These are phyloP conservation scores for Cladochytrium tenue DNA, from an alignment of 371 early-diverging fungal genomes.

Conservation along the genomic window DNA sequence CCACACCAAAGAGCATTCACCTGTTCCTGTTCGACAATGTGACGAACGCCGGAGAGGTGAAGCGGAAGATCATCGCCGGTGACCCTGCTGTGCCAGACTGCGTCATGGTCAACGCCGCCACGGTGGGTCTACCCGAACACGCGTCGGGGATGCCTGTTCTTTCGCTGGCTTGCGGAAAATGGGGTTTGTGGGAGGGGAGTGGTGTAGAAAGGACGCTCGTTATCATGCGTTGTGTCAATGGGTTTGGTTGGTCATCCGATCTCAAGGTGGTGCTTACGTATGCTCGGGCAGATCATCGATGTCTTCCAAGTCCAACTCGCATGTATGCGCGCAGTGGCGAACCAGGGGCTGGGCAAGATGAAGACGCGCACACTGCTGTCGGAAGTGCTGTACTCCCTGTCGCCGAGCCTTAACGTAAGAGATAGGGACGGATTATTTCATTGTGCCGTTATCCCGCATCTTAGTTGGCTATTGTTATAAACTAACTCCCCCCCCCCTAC, in stretches of 20 bases:
- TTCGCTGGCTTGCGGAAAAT: no score
- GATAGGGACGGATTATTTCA: neutral
- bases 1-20: no score
- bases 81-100: conserved; percentile 26
- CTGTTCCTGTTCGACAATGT: conserved; percentile 22
- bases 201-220: no score
- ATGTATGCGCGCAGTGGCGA: conserved; percentile 24
- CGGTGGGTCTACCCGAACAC: no score
- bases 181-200: no score
- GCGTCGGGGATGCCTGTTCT: no score
- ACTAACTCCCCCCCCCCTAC: neutral
- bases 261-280: no score
- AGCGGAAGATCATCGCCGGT: conserved; percentile 23
- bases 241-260: no score
- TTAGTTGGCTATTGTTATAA: conserved; percentile 1
- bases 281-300: conserved; percentile 25
- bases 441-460: neutral
- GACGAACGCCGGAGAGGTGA: conserved; percentile 22
- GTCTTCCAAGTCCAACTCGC: conserved; percentile 34
- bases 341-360: conserved; percentile 26
- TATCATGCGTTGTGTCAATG: no score
- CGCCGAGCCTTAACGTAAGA: conserved; percentile 30
- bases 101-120: conserved; percentile 28
- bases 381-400: conserved; percentile 38
- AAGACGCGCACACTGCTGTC: conserved; percentile 35